A percentile compares a stretch with the other conserved stretches of the same genome.
Evolutionary conservation across 1,139 yeast genomes (phyloP).

Genomic region (Magnusiomyces starmeri): DNA sequence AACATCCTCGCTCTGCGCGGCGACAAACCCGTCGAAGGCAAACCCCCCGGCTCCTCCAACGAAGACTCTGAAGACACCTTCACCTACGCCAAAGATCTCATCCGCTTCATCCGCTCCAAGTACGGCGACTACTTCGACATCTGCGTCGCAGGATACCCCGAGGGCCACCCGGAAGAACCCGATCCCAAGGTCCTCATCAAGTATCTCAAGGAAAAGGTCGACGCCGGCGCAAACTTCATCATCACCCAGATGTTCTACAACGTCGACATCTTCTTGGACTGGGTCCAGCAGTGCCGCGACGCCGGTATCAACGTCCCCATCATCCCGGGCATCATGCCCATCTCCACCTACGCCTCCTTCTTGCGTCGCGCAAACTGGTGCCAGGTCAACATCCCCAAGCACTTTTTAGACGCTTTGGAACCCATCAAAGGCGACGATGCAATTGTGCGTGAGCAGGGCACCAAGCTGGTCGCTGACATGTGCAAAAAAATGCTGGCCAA

Average conservation of each 20-base stretch:
- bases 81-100: constrained; percentile 72
- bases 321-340: constrained; percentile 98
- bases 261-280: constrained; percentile 68
- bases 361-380: constrained; percentile 94
- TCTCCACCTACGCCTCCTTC: constrained; percentile 86
- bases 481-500: constrained; percentile 65
- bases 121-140: constrained; percentile 76
- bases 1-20: constrained; percentile 92
- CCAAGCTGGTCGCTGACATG: constrained; percentile 76
- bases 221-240: constrained; percentile 88
- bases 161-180: constrained; percentile 93
- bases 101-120: constrained; percentile 58
- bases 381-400: constrained; percentile 67
- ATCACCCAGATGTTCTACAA: constrained; percentile 93
- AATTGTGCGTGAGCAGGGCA: constrained; percentile 78
- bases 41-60: no score
- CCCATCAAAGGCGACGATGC: constrained; percentile 88
- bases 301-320: constrained; percentile 81
- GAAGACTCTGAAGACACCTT: constrained; percentile 42
- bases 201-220: constrained; percentile 77
- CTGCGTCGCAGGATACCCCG: constrained; percentile 94
- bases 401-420: constrained; percentile 62
- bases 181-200: constrained; percentile 49
- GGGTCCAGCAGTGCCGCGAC: constrained; percentile 70
- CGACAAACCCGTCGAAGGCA: constrained; percentile 64